These are phyloP conservation scores for Fusarium subtropicale DNA, from an alignment of 2,329 filamentous ascomycete genomes.

Conservation along the genomic window DNA sequence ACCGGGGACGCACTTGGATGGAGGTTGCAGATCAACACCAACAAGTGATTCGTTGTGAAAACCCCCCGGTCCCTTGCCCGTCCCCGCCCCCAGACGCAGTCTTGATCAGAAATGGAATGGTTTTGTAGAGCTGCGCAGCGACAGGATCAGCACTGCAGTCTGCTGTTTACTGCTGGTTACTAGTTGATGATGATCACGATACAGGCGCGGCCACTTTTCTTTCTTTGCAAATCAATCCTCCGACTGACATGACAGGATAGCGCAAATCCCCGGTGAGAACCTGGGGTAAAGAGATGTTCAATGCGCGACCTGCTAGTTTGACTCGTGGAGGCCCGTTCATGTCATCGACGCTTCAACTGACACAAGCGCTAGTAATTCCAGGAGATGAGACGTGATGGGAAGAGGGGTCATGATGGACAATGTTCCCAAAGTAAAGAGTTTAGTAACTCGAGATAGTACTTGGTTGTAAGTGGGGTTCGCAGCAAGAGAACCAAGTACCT, in stretches of 20 bases:
- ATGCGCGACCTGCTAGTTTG: slow-evolving; percentile 33
- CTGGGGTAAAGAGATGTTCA: slow-evolving; percentile 28
- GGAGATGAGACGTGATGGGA: slow-evolving; percentile 21
- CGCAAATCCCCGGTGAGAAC: slow-evolving; percentile 30
- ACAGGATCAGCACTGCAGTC: slow-evolving; percentile 38
- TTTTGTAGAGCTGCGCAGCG: slow-evolving; percentile 14
- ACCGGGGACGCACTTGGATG: slow-evolving; percentile 36
- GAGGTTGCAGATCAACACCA: slow-evolving; percentile 30
- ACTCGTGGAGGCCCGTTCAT: slow-evolving; percentile 13
- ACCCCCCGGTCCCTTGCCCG: slow-evolving; percentile 4
- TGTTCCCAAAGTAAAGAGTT: background rate
- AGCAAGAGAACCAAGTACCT: slow-evolving; percentile 22
- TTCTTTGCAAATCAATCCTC: slow-evolving; percentile 2
- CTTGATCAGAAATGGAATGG: slow-evolving; percentile 40
- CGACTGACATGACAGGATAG: slow-evolving; percentile 7
- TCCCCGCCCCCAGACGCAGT: slow-evolving; percentile 41
- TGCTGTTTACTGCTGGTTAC: background rate
- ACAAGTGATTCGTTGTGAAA: slow-evolving; percentile 38
- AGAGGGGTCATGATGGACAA: slow-evolving; percentile 20
- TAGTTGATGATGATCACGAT: slow-evolving; percentile 32
- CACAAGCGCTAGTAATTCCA: slow-evolving; percentile 27
- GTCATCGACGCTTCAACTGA: slow-evolving; percentile 33
- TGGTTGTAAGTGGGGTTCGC: background rate
- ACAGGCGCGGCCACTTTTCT: slow-evolving; percentile 25
- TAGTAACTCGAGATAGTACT: background rate